Base-by-base conservation (phyloP, 2,329 filamentous ascomycete genomes). In the Amauroascus niger region DNA sequence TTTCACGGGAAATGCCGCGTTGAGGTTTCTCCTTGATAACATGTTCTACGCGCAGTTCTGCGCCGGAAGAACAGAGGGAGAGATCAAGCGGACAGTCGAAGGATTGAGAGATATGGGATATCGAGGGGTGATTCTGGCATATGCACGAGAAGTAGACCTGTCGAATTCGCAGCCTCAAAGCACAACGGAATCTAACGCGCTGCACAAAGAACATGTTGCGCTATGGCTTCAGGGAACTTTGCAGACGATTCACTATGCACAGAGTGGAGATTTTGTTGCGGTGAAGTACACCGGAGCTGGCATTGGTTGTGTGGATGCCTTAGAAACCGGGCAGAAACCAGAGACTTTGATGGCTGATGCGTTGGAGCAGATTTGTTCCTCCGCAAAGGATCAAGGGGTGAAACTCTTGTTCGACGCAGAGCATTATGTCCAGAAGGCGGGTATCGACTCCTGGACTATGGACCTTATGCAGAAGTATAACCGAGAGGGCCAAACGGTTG, bases 241-340 rank as follows among this genome's bases (percentile, higher is more conserved):
- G 45, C 68, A 74, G 54, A 80, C 78, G 0, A 67, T 81, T 1
- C 68, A 74, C 11, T 77, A 79, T 71, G 69, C 77, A 2, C 71
- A 71, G 30, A 62, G 70, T n/a, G 75, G 74, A 3, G 76, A 79
- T 57, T 78, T 74, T 58, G 65, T 79, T 35, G 76, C 74, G 18
- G 63, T 79, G 53, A 79, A 79, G 72, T 76, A 93, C 76, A 89
- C 86, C 1, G 89, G 89, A 7, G 86, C 90, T 8, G 89, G 58
- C n/a, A 41, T 54, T 26, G 55, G 55, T 41, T 54, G 54, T 48
- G 58, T 60, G 22, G 40, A 57, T 13, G 32, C 54, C 35, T 43
- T 60, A 26, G 58, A 59, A 41, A 46, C 53, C 16, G 57, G 58
- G 6, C 47, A 51, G 16, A 40, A 45, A 16, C 55, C 55, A 39